Conservation (phyloP, 805 yeast species). For the Teunomyces barrocoloradensis region DNA sequence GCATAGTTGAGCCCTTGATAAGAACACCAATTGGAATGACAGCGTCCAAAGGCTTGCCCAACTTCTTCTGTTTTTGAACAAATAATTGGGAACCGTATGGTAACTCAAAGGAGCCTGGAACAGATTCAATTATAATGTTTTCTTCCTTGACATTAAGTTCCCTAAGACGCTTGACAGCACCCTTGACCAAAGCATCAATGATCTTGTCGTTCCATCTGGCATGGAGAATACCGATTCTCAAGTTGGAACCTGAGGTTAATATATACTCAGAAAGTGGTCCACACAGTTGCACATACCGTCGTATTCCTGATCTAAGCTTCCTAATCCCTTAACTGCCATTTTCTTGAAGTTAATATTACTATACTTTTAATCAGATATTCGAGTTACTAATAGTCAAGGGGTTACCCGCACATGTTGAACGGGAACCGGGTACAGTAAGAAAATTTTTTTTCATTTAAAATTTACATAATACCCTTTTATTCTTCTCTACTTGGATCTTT, state of each 20-base stretch:
- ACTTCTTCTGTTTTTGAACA: slow-evolving; percentile 40
- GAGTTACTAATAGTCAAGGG: not conserved
- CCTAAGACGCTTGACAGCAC: slow-evolving; percentile 61
- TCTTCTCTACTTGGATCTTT: not conserved
- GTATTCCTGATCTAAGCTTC: slow-evolving; percentile 63
- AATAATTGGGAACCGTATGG: slow-evolving; percentile 74
- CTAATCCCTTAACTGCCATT: slow-evolving; percentile 84
- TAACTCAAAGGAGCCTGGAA: slow-evolving; percentile 94
- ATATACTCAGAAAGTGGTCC: no score
- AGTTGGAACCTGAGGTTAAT: slow-evolving; percentile 33
- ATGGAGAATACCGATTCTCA: slow-evolving; percentile 83
- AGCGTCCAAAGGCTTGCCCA: slow-evolving; percentile 65
- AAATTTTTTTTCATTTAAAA: not conserved
- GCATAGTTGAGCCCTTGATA: slow-evolving; percentile 97
- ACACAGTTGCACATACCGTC: slow-evolving; percentile 45
- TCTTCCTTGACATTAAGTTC: slow-evolving; percentile 70
- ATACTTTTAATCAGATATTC: not conserved
- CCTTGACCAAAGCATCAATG: slow-evolving; percentile 75
- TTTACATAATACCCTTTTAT: not conserved
- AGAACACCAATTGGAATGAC: slow-evolving; percentile 91
- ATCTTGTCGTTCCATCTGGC: slow-evolving; percentile 91
- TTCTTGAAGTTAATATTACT: slow-evolving; percentile 4
- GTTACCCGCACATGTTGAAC: slow-evolving; percentile 1
- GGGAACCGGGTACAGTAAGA: not conserved
- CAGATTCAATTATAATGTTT: slow-evolving; percentile 77